phyloP scores from a whole-genome alignment of 2,329 filamentous ascomycete genomes.

The Harringtonia aguacate region DNA sequence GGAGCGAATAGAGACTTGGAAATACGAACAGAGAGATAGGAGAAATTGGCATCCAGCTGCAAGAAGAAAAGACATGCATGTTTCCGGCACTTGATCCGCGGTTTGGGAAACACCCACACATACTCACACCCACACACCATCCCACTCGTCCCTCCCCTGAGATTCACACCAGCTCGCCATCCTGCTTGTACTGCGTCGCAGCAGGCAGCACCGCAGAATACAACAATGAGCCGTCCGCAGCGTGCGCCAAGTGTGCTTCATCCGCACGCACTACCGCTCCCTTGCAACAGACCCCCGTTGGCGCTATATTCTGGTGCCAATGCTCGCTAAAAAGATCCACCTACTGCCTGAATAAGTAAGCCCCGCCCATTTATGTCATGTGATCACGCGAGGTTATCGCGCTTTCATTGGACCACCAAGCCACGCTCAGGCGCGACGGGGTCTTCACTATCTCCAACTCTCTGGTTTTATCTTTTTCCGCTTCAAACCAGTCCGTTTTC shows the following conservation, averaged over 20 bases:
- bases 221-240: too few species aligned
- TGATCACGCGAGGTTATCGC: background rate
- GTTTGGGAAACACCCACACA: background rate
- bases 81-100: slow-evolving; percentile 1
- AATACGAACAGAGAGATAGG: background rate
- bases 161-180: background rate
- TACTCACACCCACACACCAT: background rate
- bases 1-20: too few species aligned
- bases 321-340: too few species aligned
- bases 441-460: slow-evolving; percentile 1
- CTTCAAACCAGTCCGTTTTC: background rate
- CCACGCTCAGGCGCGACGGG: background rate
- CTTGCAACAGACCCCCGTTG: too few species aligned
- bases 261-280: too few species aligned
- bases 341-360: too few species aligned
- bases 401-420: background rate
- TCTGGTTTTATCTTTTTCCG: background rate
- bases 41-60: background rate
- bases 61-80: background rate
- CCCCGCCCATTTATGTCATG: background rate
- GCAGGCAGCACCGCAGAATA: background rate
- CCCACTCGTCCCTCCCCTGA: background rate
- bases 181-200: background rate
- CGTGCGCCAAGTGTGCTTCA: too few species aligned
- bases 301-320: too few species aligned